phyloP scores from a whole-genome alignment of 805 yeast genomes.

The Yamadazyma kitorensis region DNA sequence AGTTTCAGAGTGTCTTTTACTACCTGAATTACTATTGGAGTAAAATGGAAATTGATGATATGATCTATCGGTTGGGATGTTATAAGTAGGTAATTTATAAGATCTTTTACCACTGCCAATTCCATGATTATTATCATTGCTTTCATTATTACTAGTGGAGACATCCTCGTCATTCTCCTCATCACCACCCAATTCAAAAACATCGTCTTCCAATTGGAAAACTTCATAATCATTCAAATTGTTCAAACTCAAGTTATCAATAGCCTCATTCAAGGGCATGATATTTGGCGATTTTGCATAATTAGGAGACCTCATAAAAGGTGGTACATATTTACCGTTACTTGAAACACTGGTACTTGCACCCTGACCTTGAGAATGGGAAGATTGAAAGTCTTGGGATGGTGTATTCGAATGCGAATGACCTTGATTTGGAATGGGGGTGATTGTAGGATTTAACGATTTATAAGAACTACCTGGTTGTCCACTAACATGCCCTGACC shows the following conservation, averaged over 20 bases:
- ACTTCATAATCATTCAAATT: slow-evolving; percentile 33
- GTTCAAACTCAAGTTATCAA: slow-evolving; percentile 30
- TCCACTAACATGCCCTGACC: slow-evolving; percentile 2
- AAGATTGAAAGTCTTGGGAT: not conserved
- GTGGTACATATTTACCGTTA: slow-evolving; percentile 40
- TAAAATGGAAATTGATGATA: slow-evolving; percentile 7
- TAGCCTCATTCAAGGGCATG: slow-evolving; percentile 33
- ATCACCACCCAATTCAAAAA: slow-evolving; percentile 19
- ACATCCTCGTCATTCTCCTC: not conserved
- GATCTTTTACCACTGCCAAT: slow-evolving; percentile 2
- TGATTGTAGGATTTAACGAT: slow-evolving; percentile 2
- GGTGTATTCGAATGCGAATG: not conserved
- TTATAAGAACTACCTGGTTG: slow-evolving; percentile 7
- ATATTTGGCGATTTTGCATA: slow-evolving; percentile 30
- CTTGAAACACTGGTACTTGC: slow-evolving; percentile 10
- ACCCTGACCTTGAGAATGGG: not conserved
- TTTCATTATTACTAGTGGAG: not conserved
- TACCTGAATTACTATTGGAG: not conserved
- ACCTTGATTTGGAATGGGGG: not conserved
- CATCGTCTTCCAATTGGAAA: slow-evolving; percentile 44
- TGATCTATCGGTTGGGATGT: slow-evolving; percentile 7
- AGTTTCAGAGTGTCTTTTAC: not conserved
- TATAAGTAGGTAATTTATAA: slow-evolving; percentile 8
- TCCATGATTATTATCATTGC: slow-evolving; percentile 1
- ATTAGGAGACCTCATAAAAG: slow-evolving; percentile 39